A percentile compares a stretch with the other conserved stretches of the same genome.
Evolutionary conservation across 208 protist genomes (phyloP).

Genomic region (Strigomonas culicis): DNA sequence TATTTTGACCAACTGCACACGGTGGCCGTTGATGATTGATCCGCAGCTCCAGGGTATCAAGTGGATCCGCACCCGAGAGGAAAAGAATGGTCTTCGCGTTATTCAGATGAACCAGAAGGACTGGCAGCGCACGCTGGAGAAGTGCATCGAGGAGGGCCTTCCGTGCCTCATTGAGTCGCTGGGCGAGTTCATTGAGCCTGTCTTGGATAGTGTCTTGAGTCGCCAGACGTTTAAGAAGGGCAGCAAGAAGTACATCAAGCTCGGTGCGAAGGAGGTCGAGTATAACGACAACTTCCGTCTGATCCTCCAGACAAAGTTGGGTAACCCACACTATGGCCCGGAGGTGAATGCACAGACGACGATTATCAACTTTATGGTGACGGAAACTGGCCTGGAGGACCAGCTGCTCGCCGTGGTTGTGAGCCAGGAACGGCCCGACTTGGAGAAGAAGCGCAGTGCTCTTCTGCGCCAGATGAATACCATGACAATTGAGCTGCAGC

Average conservation of each 20-base stretch:
- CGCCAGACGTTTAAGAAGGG: conserved; percentile 94
- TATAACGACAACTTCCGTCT: conserved; percentile 96
- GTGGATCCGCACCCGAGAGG: conserved; percentile 96
- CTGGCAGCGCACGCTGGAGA: conserved; percentile 91
- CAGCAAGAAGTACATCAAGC: conserved; percentile 89
- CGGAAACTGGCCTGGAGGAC: conserved; percentile 97
- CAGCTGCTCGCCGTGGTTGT: conserved; percentile 98
- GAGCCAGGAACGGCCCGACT: conserved; percentile 96
- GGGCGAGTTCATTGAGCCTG: conserved; percentile 95
- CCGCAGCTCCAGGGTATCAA: conserved; percentile 98
- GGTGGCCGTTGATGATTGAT: conserved; percentile 99
- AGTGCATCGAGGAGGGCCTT: conserved; percentile 90
- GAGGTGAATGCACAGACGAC: conserved; percentile 99
- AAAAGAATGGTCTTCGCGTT: conserved; percentile 93
- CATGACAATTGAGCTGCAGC: conserved; percentile 98
- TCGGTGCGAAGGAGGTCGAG: conserved; percentile 95
- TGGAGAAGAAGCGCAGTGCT: conserved; percentile 94
- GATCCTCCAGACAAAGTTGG: conserved; percentile 97
- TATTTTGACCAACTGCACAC: conserved; percentile 94
- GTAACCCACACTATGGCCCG: conserved; percentile 99
- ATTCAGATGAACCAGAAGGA: conserved; percentile 90
- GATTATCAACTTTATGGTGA: conserved; percentile 99
- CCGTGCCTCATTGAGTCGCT: conserved; percentile 96
- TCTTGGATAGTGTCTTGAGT: conserved; percentile 97
- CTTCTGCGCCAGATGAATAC: conserved; percentile 97